Evolutionary conservation across 2,329 filamentous ascomycete genomes (phyloP).

Genomic region (Cytospora piceae): DNA sequence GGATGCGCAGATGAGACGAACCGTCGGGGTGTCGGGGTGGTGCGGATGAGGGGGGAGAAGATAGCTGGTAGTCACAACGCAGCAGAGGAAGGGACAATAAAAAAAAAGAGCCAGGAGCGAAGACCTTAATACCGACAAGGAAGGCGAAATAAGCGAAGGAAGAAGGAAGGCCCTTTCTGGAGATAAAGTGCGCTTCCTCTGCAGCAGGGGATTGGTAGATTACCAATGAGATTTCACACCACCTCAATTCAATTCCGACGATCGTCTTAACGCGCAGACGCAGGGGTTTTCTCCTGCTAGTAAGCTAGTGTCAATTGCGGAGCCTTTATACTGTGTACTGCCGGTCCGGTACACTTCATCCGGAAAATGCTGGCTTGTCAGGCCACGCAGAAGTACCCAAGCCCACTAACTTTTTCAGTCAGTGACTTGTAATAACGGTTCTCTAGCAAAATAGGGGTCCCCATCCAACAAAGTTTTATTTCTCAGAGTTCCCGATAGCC

Average conservation of each 20-base stretch:
- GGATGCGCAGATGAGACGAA: background rate
- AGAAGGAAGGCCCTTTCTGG: slow-evolving; percentile 14
- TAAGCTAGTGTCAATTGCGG: background rate
- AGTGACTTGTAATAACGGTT: no score
- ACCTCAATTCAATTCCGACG: slow-evolving; percentile 16
- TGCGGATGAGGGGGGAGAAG: background rate
- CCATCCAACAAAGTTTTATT: background rate
- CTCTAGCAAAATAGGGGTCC: no score
- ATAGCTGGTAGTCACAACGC: background rate
- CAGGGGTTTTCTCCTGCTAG: slow-evolving; percentile 7
- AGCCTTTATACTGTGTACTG: background rate
- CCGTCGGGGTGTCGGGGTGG: background rate
- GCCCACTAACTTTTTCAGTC: no score
- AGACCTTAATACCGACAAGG: background rate
- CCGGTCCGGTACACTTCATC: background rate
- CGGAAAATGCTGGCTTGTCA: no score
- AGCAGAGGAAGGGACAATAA: slow-evolving; percentile 11
- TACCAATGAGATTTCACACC: slow-evolving; percentile 26
- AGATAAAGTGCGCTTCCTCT: slow-evolving; percentile 21
- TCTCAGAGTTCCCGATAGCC: background rate
- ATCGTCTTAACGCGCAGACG: slow-evolving; percentile 12
- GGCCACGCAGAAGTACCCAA: no score
- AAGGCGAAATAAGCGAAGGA: background rate
- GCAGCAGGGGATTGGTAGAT: slow-evolving; percentile 20
- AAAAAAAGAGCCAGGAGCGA: background rate